Conservation (phyloP, 257 asterid species). For the Gentiana macrophylla region DNA sequence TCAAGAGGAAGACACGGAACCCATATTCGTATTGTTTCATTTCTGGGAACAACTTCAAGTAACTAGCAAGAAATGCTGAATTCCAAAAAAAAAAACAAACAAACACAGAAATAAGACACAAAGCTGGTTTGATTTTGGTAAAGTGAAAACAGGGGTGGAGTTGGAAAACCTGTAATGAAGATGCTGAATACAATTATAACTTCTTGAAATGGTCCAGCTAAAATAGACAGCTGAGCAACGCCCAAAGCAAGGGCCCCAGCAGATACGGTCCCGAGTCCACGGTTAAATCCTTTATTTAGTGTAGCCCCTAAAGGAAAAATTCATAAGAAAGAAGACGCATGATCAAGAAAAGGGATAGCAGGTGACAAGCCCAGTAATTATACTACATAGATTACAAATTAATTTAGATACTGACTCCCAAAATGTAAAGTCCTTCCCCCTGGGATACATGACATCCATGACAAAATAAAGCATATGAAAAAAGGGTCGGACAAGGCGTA, state of each 20-base stretch:
- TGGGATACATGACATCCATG: too few species aligned
- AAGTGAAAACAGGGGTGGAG: too few species aligned
- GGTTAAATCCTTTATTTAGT: slow-evolving; percentile 29
- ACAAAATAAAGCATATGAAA: background rate
- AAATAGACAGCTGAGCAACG: slow-evolving; percentile 28
- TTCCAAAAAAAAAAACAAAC: background rate
- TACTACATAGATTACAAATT: too few species aligned
- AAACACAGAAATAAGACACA: background rate
- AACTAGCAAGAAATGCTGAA: slow-evolving; percentile 44
- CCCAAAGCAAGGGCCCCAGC: slow-evolving; percentile 41
- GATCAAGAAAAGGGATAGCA: too few species aligned
- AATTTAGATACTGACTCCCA: too few species aligned
- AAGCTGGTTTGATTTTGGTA: background rate
- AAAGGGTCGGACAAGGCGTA: slow-evolving; percentile 5
- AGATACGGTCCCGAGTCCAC: slow-evolving; percentile 38
- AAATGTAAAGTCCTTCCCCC: too few species aligned
- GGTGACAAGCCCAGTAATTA: too few species aligned
- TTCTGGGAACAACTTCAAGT: slow-evolving; percentile 65
- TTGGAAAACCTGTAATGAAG: slow-evolving; percentile 53
- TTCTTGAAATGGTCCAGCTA: slow-evolving; percentile 50
- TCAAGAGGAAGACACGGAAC: slow-evolving; percentile 78
- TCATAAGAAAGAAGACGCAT: too few species aligned
- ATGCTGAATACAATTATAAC: slow-evolving; percentile 52
- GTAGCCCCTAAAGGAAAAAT: too few species aligned
- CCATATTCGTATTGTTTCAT: slow-evolving; percentile 93